Base-by-base conservation (phyloP, 2,329 filamentous ascomycete species). In the Pseudonectria buxi region DNA sequence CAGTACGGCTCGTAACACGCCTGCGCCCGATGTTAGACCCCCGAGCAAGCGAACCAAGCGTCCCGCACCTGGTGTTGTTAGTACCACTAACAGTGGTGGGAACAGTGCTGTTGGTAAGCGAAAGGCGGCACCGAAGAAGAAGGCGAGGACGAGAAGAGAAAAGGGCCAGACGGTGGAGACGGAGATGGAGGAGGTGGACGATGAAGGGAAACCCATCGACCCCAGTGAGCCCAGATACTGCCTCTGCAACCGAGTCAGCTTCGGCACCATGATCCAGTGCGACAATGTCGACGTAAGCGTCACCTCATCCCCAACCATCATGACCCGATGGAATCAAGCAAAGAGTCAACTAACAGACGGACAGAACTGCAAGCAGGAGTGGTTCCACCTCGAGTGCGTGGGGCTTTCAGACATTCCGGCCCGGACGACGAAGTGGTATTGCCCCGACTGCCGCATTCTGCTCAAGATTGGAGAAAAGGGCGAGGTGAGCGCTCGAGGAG, bases 301-400 rank as follows among this genome's bases (percentile, higher is more conserved):
- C 43, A 39, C 28, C 39, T 36, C 28, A 30, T 14, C 24, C 29
- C 40, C 28, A 31, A 35, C 28, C 30, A 35, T 36, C 41, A 24
- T 24, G 29, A 29, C 34, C n/a, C 24, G 24, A 26, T 27, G 26
- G 10, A 41, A 36, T 16, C 32, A 40, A 27, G 32, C 33, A 27
- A 28, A 43, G 26, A 39, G 22, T 16, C 35, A 39, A 39, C 49
- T 53, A 44, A 50, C 35, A 14, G 18, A 18, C n/a, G 26, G 13
- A 45, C 51, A 72, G 64, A 66, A 83, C 62, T 92, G 86, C 63
- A 80, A 86, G 49, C 78, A 78, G 44, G 84, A 90, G 59, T 92
- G 86, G 86, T 92, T 90, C 57, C 86, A 92, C 55, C 70, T 92
- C 27, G 77, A 79, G 44, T 92, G 86, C 52, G 82, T 92, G 6